Evolutionary conservation across 2,329 filamentous ascomycete genomes (phyloP).

Genomic region (Phoma sp.): DNA sequence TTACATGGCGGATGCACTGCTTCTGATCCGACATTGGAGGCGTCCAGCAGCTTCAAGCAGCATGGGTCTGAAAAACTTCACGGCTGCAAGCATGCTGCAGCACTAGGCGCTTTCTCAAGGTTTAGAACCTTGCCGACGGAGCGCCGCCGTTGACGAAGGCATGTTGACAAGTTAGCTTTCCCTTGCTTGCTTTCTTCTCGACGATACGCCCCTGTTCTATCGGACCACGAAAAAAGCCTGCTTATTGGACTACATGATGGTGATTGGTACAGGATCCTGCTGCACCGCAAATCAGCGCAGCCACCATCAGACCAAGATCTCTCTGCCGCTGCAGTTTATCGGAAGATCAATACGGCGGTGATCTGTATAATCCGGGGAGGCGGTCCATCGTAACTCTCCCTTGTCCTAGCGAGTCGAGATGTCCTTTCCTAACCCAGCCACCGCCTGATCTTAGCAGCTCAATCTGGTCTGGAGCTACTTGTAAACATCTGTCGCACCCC

Average conservation of each 20-base stretch:
- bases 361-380: slow-evolving; percentile 35
- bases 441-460: slow-evolving; percentile 19
- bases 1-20: slow-evolving; percentile 36
- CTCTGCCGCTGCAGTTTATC: slow-evolving; percentile 30
- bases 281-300: slow-evolving; percentile 26
- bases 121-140: slow-evolving; percentile 40
- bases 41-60: slow-evolving; percentile 17
- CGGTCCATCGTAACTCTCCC: slow-evolving; percentile 40
- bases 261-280: slow-evolving; percentile 33
- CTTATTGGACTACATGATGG: slow-evolving; percentile 11
- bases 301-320: slow-evolving; percentile 35
- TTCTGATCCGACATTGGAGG: slow-evolving; percentile 34
- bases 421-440: slow-evolving; percentile 13
- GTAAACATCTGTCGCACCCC: slow-evolving; percentile 46
- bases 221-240: slow-evolving; percentile 10
- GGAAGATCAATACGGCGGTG: slow-evolving; percentile 32
- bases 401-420: slow-evolving; percentile 8
- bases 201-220: slow-evolving; percentile 29
- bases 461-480: slow-evolving; percentile 26
- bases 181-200: slow-evolving; percentile 42
- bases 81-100: slow-evolving; percentile 36
- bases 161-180: slow-evolving; percentile 41
- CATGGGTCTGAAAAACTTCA: slow-evolving; percentile 25
- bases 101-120: slow-evolving; percentile 29
- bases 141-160: slow-evolving; percentile 30